A percentile compares a stretch with the other conserved stretches of the same genome.
Evolutionary conservation across 129 eudicot species (phyloP).

Genomic region (Kitagawia praeruptora): DNA sequence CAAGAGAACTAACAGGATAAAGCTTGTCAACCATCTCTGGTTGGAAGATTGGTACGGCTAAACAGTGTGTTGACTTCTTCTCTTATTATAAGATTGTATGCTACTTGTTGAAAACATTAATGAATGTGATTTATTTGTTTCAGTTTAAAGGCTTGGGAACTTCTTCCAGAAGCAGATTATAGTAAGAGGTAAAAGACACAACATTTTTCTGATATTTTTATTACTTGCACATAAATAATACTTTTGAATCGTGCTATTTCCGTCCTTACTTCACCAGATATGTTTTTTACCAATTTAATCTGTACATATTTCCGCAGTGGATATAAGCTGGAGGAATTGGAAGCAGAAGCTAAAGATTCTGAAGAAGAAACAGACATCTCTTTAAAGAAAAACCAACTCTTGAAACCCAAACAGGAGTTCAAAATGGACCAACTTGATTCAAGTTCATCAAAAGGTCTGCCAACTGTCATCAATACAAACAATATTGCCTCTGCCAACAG

Average conservation of each 20-base stretch:
- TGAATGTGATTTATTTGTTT: not conserved
- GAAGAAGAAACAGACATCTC: conserved; percentile 53
- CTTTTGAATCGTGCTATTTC: not conserved
- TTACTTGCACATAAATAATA: not conserved
- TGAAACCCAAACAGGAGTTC: conserved; percentile 25
- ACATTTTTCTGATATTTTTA: not conserved
- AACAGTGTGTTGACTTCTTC: not conserved
- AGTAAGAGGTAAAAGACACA: conserved; percentile 53
- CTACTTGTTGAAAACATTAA: not conserved
- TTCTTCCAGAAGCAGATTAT: conserved; percentile 66
- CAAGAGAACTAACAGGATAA: conserved; percentile 63
- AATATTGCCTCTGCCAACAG: conserved; percentile 17
- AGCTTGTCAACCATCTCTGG: conserved; percentile 86
- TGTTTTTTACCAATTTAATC: not conserved
- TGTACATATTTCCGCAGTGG: conserved; percentile 38
- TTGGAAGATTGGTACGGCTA: conserved; percentile 74
- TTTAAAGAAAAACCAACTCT: conserved; percentile 21
- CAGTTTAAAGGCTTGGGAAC: conserved; percentile 86
- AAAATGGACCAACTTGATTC: conserved; percentile 18
- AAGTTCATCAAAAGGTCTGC: conserved; percentile 29
- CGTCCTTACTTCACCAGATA: not conserved
- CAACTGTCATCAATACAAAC: conserved; percentile 12
- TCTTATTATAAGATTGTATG: not conserved
- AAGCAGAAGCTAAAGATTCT: conserved; percentile 86
- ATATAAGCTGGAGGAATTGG: conserved; percentile 69